Evolutionary conservation across 2,329 filamentous ascomycete genomes (phyloP).

Genomic region (Colletotrichum agaves): DNA sequence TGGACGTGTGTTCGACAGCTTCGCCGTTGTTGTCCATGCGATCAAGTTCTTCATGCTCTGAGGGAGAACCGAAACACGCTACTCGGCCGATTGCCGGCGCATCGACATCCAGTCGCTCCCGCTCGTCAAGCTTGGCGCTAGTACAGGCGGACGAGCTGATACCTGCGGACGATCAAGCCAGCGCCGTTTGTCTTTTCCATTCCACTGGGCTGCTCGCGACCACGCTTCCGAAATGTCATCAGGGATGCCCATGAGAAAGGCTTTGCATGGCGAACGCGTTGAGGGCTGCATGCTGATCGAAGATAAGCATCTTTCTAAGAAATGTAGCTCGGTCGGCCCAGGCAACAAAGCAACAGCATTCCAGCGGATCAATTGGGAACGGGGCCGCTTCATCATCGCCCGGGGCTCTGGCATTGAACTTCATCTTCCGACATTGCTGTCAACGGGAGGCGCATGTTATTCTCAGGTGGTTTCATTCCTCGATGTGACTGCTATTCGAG

Average conservation of each 20-base stretch:
- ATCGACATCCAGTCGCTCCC: neutral
- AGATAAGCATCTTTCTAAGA: conserved; percentile 11
- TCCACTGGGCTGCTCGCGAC: neutral
- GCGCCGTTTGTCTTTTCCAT: conserved; percentile 11
- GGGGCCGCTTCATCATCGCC: neutral
- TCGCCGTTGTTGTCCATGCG: neutral
- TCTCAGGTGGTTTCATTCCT: conserved; percentile 16
- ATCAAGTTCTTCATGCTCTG: neutral
- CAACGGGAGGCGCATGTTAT: neutral
- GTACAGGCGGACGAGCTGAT: neutral
- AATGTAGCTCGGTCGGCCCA: conserved; percentile 7
- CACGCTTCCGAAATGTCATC: neutral
- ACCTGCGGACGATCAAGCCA: conserved; percentile 13
- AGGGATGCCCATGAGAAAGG: conserved; percentile 14
- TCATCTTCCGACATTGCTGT: conserved; percentile 20
- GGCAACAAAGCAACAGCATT: conserved; percentile 19
- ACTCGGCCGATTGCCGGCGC: conserved; percentile 15
- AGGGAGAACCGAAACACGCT: neutral
- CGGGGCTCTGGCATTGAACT: conserved; percentile 11
- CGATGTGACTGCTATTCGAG: neutral
- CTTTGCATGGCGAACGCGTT: conserved; percentile 22
- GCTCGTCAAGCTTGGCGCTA: conserved; percentile 18
- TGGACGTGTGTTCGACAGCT: neutral
- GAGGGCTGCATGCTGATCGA: conserved; percentile 18
- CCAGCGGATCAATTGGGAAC: neutral